These are phyloP conservation scores for Salvia hispanica DNA, from an alignment of 257 asterid genomes.

Conservation along the genomic window DNA sequence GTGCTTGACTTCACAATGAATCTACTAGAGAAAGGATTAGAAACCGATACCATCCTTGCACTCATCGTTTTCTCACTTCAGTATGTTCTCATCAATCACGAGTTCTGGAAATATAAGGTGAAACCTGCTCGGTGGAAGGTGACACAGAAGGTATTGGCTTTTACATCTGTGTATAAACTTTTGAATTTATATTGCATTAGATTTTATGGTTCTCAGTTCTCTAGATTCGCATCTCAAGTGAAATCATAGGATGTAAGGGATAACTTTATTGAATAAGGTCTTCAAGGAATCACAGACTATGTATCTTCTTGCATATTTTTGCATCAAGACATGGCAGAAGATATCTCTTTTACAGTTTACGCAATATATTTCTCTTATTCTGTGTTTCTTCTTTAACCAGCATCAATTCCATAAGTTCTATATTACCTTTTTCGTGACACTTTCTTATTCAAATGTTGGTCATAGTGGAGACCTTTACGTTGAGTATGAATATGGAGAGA, in stretches of 20 bases:
- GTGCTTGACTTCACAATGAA: conserved; percentile 86
- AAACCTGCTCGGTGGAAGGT: conserved; percentile 93
- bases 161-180: conserved; percentile 2
- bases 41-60: conserved; percentile 70
- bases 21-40: conserved; percentile 77
- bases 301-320: neutral
- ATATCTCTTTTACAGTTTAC: conserved; percentile 2
- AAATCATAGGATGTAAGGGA: conserved; percentile 1
- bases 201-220: neutral
- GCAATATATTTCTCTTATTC: neutral
- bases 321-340: conserved; percentile 4
- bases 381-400: conserved; percentile 9
- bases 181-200: conserved; percentile 18
- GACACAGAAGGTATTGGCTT: conserved; percentile 68
- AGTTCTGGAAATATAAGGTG: conserved; percentile 78
- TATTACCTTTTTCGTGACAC: conserved; percentile 17
- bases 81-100: conserved; percentile 89
- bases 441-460: conserved; percentile 5
- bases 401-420: conserved; percentile 18
- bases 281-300: neutral
- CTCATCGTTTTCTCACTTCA: conserved; percentile 85
- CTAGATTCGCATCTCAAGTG: conserved; percentile 18
- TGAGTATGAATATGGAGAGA: conserved; percentile 5
- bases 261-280: conserved; percentile 9
- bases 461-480: neutral